Evolutionary conservation across 371 early-diverging fungal genomes (phyloP).

Genomic region (Dichotomocladium elegans): DNA sequence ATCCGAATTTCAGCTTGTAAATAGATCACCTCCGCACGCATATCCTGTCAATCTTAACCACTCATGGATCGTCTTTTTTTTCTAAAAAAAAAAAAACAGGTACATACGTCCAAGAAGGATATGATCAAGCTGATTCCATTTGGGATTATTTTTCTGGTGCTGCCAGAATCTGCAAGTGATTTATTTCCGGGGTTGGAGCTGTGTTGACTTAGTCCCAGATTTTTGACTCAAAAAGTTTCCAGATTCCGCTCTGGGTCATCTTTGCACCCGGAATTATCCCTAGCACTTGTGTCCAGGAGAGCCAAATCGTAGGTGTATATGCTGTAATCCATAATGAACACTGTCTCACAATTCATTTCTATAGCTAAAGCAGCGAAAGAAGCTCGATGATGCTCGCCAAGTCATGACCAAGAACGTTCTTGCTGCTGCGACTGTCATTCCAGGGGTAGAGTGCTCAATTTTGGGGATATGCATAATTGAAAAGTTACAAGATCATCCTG

Average conservation of each 20-base stretch:
- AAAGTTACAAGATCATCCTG: too few relatives aligned
- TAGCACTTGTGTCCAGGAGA: constrained; percentile 55
- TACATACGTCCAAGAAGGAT: constrained; percentile 49
- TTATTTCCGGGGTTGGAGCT: constrained; percentile 43
- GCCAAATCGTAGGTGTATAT: constrained; percentile 48
- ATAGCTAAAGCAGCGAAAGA: constrained; percentile 54
- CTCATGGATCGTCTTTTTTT: too few relatives aligned
- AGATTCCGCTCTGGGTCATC: constrained; percentile 59
- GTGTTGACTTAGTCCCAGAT: constrained; percentile 57
- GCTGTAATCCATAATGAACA: not conserved
- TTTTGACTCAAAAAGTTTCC: too few relatives aligned
- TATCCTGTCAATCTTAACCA: too few relatives aligned
- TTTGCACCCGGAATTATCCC: constrained; percentile 61
- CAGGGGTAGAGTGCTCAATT: constrained; percentile 40
- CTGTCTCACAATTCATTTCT: not conserved
- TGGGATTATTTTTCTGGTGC: constrained; percentile 47
- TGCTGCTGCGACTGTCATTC: constrained; percentile 24
- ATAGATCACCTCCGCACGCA: not conserved
- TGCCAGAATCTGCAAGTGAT: constrained; percentile 57
- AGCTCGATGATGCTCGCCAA: constrained; percentile 52
- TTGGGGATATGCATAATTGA: too few relatives aligned
- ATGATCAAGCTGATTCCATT: constrained; percentile 59
- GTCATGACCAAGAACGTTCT: constrained; percentile 48
- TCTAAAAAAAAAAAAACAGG: too few relatives aligned
- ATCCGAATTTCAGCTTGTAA: constrained; percentile 28